Base-by-base conservation (phyloP, 495 filamentous ascomycete species). In the Tuber umbilicatum region DNA sequence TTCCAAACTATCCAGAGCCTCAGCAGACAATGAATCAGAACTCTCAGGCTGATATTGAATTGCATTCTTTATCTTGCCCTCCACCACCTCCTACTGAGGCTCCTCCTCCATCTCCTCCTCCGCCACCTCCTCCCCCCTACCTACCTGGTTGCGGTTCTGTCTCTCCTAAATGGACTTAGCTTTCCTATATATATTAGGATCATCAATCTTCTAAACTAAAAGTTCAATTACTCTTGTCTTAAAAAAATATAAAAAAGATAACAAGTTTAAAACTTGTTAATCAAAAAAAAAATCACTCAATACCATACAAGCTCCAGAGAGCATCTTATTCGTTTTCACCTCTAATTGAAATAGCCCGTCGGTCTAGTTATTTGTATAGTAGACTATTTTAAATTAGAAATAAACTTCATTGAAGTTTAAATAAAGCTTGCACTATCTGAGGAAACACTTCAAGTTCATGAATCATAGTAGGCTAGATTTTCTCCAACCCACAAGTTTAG, bases 281-380 rank as follows among this genome's bases (percentile, higher is more conserved):
- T 64, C 17, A 64, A 64, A 64, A 64, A 64, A 64, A 17, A 64
- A 64, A 17, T 14, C 27, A 64, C 1, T 4, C 31, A 35, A 64
- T 64, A 64, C 27, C 27, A 17, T 64, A 5, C 31, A 4, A 64
- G 9, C 12, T 64, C 16, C 19, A 27, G 27, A 16, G 55, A 27
- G 16, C 35, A 0, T 27, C 7, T 64, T 14, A 19, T 17, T 35
- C 19, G 19, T 64, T 64, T 17, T 2, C 35, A 17, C 55, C 16
- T 27, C 16, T 31, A 16, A 4, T 64, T 5, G 14, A 19, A 31
- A 64, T 64, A 64, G 35, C 55, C 31, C 19, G 55, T 35, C 5
- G 27, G 27, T 35, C 55, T 64, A 64, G 55, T 64, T 64, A 64
- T 64, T 64, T 64, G 55, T 64, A 64, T 64, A 14, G 55, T 64